Conservation (phyloP, 192 early-diverging fungal genomes). For the Coemansia sp. region DNA sequence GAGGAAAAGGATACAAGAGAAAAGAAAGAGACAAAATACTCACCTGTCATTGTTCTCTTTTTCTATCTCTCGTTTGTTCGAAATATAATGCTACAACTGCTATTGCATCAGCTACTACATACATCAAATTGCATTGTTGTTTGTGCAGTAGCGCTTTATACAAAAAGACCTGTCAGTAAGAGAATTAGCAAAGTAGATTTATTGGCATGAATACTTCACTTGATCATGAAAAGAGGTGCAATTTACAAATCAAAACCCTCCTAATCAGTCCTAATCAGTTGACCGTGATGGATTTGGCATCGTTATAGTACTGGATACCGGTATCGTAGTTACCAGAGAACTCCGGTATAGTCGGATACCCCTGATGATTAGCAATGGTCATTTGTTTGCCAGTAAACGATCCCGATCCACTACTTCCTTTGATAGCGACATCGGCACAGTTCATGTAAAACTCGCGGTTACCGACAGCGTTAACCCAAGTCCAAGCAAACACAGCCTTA, state of each 20-base stretch:
- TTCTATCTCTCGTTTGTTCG: too few relatives aligned
- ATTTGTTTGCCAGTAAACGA: constrained; percentile 29
- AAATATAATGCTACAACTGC: too few relatives aligned
- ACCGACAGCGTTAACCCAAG: constrained; percentile 64
- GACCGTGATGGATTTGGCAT: constrained; percentile 17
- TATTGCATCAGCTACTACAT: too few relatives aligned
- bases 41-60: too few relatives aligned
- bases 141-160: too few relatives aligned
- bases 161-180: too few relatives aligned
- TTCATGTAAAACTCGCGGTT: constrained; percentile 70
- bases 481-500: constrained; percentile 61
- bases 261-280: background rate
- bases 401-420: constrained; percentile 15
- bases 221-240: background rate
- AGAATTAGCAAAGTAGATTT: too few relatives aligned
- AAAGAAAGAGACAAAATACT: too few relatives aligned
- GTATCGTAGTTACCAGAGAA: constrained; percentile 17
- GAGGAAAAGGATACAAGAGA: background rate
- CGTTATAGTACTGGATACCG: constrained; percentile 17
- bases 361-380: constrained; percentile 35
- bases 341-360: constrained; percentile 24
- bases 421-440: constrained; percentile 61
- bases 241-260: background rate
- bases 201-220: background rate
- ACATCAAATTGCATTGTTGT: too few relatives aligned